Evolutionary conservation across 306 rosid species (phyloP).

Genomic region (apple (Malus domestica)): DNA sequence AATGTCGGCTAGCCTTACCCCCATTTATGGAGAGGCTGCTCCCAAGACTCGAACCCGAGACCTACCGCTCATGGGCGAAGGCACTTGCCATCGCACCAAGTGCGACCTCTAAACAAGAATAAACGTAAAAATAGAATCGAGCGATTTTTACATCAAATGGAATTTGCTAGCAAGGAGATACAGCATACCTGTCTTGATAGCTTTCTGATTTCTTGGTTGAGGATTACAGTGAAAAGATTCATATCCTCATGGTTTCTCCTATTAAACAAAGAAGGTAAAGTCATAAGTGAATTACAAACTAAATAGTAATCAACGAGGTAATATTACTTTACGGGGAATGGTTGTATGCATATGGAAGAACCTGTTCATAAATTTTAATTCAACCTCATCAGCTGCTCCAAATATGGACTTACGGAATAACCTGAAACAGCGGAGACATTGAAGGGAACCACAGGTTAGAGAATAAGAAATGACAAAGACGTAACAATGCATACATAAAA

Average conservation of each 20-base stretch:
- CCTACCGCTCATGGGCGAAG: no score
- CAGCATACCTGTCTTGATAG: slow-evolving; percentile 73
- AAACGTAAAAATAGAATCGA: background rate
- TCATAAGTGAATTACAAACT: background rate
- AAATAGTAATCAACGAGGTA: background rate
- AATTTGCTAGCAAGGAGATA: slow-evolving; percentile 12
- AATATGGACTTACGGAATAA: slow-evolving; percentile 84
- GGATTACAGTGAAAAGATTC: slow-evolving; percentile 60
- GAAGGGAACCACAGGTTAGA: background rate
- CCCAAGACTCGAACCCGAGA: no score
- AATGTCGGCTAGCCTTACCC: no score
- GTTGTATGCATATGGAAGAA: slow-evolving; percentile 17
- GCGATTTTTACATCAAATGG: background rate
- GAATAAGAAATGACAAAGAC: background rate
- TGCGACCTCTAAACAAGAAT: no score
- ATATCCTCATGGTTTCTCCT: slow-evolving; percentile 93
- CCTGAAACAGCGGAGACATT: slow-evolving; percentile 42
- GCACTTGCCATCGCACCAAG: no score
- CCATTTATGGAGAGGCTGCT: no score
- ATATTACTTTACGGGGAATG: background rate
- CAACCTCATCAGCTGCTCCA: slow-evolving; percentile 91
- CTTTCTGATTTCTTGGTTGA: slow-evolving; percentile 88
- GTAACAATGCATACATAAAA: background rate
- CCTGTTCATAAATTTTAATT: slow-evolving; percentile 96
- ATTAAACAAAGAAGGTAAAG: slow-evolving; percentile 9